Percentiles rank a stretch among this genome's conserved stretches.
Conservation (phyloP, 495 filamentous ascomycete genomes). For the Aspergillus conjunctus region DNA sequence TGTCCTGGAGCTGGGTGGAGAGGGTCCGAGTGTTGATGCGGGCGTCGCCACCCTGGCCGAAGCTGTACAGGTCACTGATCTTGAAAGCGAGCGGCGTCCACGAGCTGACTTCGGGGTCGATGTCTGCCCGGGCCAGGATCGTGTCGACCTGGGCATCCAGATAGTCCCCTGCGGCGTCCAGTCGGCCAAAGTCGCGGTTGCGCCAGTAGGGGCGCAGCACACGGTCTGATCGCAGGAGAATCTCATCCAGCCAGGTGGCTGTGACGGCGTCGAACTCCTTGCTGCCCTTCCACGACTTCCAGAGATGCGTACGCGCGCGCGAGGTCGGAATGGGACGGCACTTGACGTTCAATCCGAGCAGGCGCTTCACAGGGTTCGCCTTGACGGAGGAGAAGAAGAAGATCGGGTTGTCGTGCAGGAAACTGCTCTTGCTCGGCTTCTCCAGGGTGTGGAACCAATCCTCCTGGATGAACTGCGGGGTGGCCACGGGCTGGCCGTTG, state of each 20-base stretch:
- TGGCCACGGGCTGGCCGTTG: constrained; percentile 52
- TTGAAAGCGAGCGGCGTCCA: constrained; percentile 63
- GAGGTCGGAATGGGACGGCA: constrained; percentile 57
- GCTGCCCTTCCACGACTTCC: constrained; percentile 62
- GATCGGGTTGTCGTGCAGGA: constrained; percentile 58
- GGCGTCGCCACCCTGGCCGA: constrained; percentile 60
- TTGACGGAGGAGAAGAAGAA: constrained; percentile 50
- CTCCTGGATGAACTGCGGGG: constrained; percentile 57
- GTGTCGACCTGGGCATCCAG: constrained; percentile 57
- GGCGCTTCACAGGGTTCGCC: constrained; percentile 44
- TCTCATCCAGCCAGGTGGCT: constrained; percentile 63
- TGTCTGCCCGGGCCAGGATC: constrained; percentile 60
- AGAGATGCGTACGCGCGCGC: constrained; percentile 58
- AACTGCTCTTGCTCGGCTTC: constrained; percentile 56
- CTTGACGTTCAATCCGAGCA: constrained; percentile 49
- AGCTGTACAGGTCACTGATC: constrained; percentile 60
- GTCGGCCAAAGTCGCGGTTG: constrained; percentile 53
- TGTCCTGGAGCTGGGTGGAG: constrained; percentile 26
- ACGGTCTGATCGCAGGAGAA: constrained; percentile 54
- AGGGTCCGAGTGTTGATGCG: constrained; percentile 40
- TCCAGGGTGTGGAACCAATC: constrained; percentile 57
- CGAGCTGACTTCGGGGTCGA: constrained; percentile 57
- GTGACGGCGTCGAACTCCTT: constrained; percentile 60
- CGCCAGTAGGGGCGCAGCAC: constrained; percentile 60
- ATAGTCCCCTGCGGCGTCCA: constrained; percentile 52